Conservation (phyloP, 441 rosid species). For the Bruguiera hainesii region DNA sequence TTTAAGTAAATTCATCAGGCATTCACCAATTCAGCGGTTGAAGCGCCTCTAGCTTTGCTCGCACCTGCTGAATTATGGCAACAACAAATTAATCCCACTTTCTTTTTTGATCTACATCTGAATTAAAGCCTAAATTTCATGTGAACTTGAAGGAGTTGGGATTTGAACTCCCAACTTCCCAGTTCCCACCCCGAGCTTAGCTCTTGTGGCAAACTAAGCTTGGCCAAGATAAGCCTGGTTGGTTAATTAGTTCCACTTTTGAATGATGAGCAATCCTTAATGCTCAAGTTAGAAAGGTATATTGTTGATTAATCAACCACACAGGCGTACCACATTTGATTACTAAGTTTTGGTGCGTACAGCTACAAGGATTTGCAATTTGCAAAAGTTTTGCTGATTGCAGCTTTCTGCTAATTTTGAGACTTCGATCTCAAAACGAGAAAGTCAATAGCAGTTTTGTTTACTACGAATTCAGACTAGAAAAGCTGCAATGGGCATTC, state of each 20-base stretch:
- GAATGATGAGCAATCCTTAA: background rate
- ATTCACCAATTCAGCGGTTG: constrained; percentile 16
- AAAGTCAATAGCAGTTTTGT: background rate
- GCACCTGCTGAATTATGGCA: constrained; percentile 23
- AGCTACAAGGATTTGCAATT: too few species aligned
- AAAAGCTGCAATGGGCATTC: background rate
- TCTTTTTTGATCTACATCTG: too few species aligned
- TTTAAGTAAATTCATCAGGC: constrained; percentile 20
- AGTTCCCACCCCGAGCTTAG: too few species aligned
- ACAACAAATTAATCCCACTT: background rate
- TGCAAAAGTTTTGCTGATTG: background rate
- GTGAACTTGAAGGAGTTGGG: too few species aligned
- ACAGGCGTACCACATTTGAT: background rate
- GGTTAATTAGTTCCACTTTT: background rate
- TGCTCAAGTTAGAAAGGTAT: background rate
- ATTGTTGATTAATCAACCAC: background rate
- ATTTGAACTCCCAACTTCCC: too few species aligned
- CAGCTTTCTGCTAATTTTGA: background rate
- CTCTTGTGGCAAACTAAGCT: too few species aligned
- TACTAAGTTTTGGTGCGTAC: too few species aligned
- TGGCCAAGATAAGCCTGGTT: too few species aligned
- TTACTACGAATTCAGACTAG: background rate
- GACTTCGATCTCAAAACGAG: background rate
- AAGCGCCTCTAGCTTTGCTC: constrained; percentile 15
- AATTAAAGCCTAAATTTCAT: too few species aligned